phyloP scores from a whole-genome alignment of 1,139 yeast genomes.

The Citeromyces hawaiiensis region DNA sequence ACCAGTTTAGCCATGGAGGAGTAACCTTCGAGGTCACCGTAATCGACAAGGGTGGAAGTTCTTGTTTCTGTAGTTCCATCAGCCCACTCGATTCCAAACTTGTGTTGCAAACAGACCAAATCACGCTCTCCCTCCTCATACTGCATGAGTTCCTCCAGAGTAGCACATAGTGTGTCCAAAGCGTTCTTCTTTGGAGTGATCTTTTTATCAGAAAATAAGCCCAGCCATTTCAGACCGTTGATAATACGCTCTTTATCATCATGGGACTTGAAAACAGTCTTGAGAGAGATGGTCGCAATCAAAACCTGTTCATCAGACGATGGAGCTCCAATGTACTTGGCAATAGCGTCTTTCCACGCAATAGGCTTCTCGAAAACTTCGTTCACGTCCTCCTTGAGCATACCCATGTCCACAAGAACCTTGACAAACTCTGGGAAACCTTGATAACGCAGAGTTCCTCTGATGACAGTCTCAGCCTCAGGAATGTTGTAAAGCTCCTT shows the following conservation, averaged over 20 bases:
- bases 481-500: slow-evolving; percentile 88
- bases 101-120: slow-evolving; percentile 89
- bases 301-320: slow-evolving; percentile 64
- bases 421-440: slow-evolving; percentile 98
- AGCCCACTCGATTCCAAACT: slow-evolving; percentile 94
- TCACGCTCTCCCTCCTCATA: slow-evolving; percentile 94
- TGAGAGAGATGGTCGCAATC: slow-evolving; percentile 57
- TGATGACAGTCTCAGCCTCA: slow-evolving; percentile 91
- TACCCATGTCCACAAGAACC: slow-evolving; percentile 87
- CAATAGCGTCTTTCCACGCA: slow-evolving; percentile 85
- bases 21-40: slow-evolving; percentile 89
- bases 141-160: slow-evolving; percentile 92
- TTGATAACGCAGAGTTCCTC: slow-evolving; percentile 96
- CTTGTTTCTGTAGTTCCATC: slow-evolving; percentile 84
- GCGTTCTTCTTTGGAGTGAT: slow-evolving; percentile 90
- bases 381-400: slow-evolving; percentile 65
- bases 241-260: slow-evolving; percentile 80
- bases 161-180: slow-evolving; percentile 91
- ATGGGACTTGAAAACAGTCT: slow-evolving; percentile 69
- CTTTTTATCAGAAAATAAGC: slow-evolving; percentile 64
- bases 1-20: slow-evolving; percentile 98
- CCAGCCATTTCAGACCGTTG: slow-evolving; percentile 88
- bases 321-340: slow-evolving; percentile 59
- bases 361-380: slow-evolving; percentile 43
- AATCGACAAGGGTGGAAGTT: slow-evolving; percentile 90